A percentile compares a stretch with the other conserved stretches of the same genome.
Conservation (phyloP, 2,329 filamentous ascomycete species). For the Fusarium chaquense region DNA sequence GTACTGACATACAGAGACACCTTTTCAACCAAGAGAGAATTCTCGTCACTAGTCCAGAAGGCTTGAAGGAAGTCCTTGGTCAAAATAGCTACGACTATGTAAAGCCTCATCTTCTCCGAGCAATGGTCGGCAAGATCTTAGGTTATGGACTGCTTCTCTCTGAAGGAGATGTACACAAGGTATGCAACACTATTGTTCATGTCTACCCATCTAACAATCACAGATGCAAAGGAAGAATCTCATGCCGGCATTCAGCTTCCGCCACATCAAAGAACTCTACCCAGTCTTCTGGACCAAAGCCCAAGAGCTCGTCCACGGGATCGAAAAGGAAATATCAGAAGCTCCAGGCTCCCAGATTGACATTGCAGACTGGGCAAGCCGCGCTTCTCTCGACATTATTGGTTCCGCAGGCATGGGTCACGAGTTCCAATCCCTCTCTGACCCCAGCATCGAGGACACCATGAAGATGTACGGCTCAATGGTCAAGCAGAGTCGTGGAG, state of each 20-base stretch:
- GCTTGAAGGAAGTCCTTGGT: constrained; percentile 27
- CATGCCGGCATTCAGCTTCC: constrained; percentile 40
- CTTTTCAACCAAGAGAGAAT: constrained; percentile 36
- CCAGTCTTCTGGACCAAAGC: constrained; percentile 34
- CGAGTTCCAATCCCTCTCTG: constrained; percentile 51
- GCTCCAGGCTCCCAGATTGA: not conserved
- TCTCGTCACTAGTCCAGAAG: constrained; percentile 22
- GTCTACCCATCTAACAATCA: not conserved
- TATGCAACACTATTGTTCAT: accelerated
- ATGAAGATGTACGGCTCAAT: constrained; percentile 45
- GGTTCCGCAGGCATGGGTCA: constrained; percentile 51
- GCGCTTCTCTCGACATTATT: constrained; percentile 52
- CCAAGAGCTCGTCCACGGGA: constrained; percentile 15
- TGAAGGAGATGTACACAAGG: constrained; percentile 35
- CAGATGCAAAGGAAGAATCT: constrained; percentile 38
- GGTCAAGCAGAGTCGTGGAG: constrained; percentile 47
- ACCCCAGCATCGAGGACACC: constrained; percentile 49
- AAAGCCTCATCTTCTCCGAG: constrained; percentile 32
- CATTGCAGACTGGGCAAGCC: constrained; percentile 35
- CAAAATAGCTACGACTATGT: constrained; percentile 35
- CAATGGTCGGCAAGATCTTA: constrained; percentile 34
- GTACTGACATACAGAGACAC: constrained; percentile 7
- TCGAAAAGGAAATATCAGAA: constrained; percentile 9
- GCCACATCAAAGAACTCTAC: constrained; percentile 35
- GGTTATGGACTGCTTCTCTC: constrained; percentile 17